These are phyloP conservation scores for Boletus insuetus DNA, from an alignment of 768 basidiomycete species.

Conservation along the genomic window DNA sequence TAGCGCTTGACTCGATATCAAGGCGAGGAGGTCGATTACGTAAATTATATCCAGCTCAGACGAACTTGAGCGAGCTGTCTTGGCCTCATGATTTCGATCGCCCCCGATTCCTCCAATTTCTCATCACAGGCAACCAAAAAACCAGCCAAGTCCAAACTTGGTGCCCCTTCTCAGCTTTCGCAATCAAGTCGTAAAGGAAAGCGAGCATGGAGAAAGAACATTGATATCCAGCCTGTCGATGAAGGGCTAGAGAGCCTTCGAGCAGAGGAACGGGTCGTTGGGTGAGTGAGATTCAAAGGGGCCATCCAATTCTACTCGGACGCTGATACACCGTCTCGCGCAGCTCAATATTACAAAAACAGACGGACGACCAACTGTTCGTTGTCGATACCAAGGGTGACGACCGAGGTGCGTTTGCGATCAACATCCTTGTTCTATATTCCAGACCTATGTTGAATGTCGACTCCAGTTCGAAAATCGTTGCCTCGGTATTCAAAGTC, in stretches of 20 bases:
- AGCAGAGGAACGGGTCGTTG: constrained; percentile 76
- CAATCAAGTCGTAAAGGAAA: constrained; percentile 90
- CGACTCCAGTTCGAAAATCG: constrained; percentile 51
- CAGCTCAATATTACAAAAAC: constrained; percentile 64
- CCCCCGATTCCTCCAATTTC: neutral
- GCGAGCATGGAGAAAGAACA: constrained; percentile 90
- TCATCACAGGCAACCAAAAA: constrained; percentile 9
- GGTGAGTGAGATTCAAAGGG: constrained; percentile 44
- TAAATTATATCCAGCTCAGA: too few relatives aligned
- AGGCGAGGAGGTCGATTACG: too few relatives aligned
- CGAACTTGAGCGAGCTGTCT: too few relatives aligned
- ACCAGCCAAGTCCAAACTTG: constrained; percentile 10
- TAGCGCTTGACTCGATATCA: too few relatives aligned
- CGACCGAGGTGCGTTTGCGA: constrained; percentile 49
- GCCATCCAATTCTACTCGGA: neutral
- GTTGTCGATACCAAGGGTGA: constrained; percentile 79
- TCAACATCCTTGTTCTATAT: too few relatives aligned
- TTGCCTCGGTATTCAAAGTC: constrained; percentile 53
- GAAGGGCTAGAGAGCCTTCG: constrained; percentile 70
- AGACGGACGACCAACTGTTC: constrained; percentile 73
- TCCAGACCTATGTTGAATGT: neutral
- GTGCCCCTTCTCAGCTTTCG: constrained; percentile 29
- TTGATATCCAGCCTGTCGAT: constrained; percentile 80
- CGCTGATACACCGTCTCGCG: neutral
- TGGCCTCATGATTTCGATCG: constrained; percentile 7